Conservation (phyloP, 805 yeast genomes). For the Lachancea kluyveri region DNA sequence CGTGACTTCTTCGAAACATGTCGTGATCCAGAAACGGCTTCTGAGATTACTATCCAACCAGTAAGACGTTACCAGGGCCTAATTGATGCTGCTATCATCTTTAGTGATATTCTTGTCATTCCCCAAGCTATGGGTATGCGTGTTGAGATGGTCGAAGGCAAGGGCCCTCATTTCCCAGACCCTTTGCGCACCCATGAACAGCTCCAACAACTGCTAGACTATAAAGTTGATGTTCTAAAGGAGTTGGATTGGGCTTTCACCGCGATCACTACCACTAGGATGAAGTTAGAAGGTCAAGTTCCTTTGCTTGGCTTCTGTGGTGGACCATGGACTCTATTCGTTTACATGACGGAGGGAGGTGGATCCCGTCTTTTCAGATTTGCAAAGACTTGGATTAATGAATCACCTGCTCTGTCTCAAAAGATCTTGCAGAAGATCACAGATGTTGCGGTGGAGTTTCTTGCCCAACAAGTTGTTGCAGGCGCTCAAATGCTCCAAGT, state of each 20-base stretch:
- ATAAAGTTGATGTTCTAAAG: constrained; percentile 64
- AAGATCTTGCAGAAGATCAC: constrained; percentile 69
- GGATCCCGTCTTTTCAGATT: constrained; percentile 87
- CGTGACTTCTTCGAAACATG: constrained; percentile 95
- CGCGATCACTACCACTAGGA: constrained; percentile 87
- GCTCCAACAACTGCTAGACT: constrained; percentile 45
- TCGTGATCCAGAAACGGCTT: constrained; percentile 87
- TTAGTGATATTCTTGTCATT: constrained; percentile 89
- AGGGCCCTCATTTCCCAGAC: constrained; percentile 87
- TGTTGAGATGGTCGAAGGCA: constrained; percentile 89
- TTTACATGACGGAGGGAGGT: constrained; percentile 97
- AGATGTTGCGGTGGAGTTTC: constrained; percentile 84
- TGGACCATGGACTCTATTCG: constrained; percentile 96
- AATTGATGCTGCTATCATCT: constrained; percentile 94
- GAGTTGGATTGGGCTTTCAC: constrained; percentile 92
- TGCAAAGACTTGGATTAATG: constrained; percentile 89
- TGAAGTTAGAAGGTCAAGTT: constrained; percentile 79
- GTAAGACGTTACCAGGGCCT: constrained; percentile 82
- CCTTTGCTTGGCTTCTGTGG: constrained; percentile 95
- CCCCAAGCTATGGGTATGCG: constrained; percentile 98
- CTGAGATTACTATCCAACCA: constrained; percentile 93
- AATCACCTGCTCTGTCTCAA: constrained; percentile 67
- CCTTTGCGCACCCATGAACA: constrained; percentile 78
- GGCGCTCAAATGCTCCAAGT: constrained; percentile 98
- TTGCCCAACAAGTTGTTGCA: constrained; percentile 91